Evolutionary conservation across 2,329 filamentous ascomycete species (phyloP).

Genomic region (Trichoderma oligosporum): DNA sequence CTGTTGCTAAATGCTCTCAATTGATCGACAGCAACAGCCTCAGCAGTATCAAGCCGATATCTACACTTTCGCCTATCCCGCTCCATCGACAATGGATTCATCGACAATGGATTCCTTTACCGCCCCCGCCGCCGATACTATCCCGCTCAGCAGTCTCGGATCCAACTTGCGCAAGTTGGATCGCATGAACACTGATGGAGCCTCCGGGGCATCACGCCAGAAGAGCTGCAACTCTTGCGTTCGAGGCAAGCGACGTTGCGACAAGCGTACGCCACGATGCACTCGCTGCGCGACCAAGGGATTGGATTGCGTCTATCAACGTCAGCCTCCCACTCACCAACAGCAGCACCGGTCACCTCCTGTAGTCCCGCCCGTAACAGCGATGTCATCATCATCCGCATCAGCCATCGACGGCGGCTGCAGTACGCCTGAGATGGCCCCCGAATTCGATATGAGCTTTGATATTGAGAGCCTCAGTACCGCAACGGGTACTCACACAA

Average conservation of each 20-base stretch:
- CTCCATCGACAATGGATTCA: slow-evolving; percentile 10
- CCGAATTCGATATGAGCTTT: slow-evolving; percentile 38
- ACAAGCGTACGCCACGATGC: slow-evolving; percentile 43
- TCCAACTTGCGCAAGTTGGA: neutral
- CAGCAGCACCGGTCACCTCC: slow-evolving; percentile 35
- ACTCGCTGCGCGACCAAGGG: slow-evolving; percentile 42
- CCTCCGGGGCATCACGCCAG: slow-evolving; percentile 42
- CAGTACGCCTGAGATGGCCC: slow-evolving; percentile 22
- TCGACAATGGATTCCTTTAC: slow-evolving; percentile 14
- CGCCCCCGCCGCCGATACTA: neutral
- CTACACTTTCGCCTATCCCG: neutral
- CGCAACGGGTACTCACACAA: slow-evolving; percentile 31
- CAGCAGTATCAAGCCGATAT: slow-evolving; percentile 3
- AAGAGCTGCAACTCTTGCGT: slow-evolving; percentile 50
- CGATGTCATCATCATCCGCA: slow-evolving; percentile 8
- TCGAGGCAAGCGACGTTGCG: slow-evolving; percentile 45
- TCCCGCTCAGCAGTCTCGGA: slow-evolving; percentile 3
- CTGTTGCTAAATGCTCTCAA: slow-evolving; percentile 6
- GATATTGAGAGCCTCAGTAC: slow-evolving; percentile 33
- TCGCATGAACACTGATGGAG: neutral
- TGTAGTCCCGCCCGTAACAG: neutral
- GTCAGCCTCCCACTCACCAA: slow-evolving; percentile 29
- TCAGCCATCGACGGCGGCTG: slow-evolving; percentile 25
- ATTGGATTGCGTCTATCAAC: slow-evolving; percentile 42
- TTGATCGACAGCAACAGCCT: neutral